Percentiles rank a stretch among this genome's conserved stretches.
Evolutionary conservation across 225 moss, liverwort and hornwort species (phyloP).

Genomic region (Sphagnum contortum): DNA sequence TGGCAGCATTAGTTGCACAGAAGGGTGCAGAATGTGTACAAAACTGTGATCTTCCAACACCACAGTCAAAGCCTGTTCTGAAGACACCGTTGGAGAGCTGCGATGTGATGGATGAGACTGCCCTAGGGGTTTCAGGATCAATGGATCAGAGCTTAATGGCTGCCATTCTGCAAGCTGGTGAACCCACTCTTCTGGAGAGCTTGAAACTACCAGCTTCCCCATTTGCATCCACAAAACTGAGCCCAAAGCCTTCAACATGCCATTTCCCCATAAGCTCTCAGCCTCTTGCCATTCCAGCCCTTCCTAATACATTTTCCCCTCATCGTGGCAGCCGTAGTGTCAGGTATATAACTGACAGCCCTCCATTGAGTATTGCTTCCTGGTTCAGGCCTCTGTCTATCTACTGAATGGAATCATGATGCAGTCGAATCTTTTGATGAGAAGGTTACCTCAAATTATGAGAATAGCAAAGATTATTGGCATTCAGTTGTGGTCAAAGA

Average conservation of each 20-base stretch:
- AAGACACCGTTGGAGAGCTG: slow-evolving; percentile 45
- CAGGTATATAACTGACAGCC: slow-evolving; percentile 24
- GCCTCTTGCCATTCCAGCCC: slow-evolving; percentile 38
- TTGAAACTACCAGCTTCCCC: slow-evolving; percentile 38
- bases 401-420: no score
- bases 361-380: no score
- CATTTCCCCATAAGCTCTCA: slow-evolving; percentile 34
- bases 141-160: slow-evolving; percentile 42
- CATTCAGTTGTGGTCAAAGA: no score
- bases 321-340: slow-evolving; percentile 36
- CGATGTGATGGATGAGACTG: slow-evolving; percentile 33
- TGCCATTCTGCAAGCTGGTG: slow-evolving; percentile 49
- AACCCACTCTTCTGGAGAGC: slow-evolving; percentile 48
- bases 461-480: no score
- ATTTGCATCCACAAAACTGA: slow-evolving; percentile 13
- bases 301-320: slow-evolving; percentile 17
- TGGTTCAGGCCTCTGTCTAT: no score
- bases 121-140: slow-evolving; percentile 27
- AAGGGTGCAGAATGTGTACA: slow-evolving; percentile 47
- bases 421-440: no score
- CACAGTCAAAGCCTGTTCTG: slow-evolving; percentile 25
- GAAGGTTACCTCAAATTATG: no score
- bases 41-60: slow-evolving; percentile 62
- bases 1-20: slow-evolving; percentile 46
- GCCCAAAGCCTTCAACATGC: slow-evolving; percentile 12